Conservation (phyloP, 306 rosid species). For the Hippophae tibetana region DNA sequence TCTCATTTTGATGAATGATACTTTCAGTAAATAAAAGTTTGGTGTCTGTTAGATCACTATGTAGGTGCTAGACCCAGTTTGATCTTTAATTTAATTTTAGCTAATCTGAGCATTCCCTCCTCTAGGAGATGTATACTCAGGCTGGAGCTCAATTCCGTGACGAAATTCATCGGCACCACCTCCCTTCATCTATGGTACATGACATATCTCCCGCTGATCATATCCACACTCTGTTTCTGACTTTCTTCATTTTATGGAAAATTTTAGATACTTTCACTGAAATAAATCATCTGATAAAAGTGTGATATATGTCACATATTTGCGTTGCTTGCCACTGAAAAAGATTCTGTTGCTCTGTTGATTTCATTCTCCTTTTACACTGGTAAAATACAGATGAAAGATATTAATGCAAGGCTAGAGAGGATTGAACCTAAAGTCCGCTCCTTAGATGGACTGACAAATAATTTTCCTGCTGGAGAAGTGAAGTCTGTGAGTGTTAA, state of each 20-base stretch:
- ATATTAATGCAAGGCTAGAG: conserved; percentile 92
- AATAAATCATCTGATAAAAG: background rate
- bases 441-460: conserved; percentile 53
- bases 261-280: background rate
- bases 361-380: conserved; percentile 1
- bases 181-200: conserved; percentile 75
- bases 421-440: conserved; percentile 77
- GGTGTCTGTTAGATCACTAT: no score
- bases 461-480: conserved; percentile 63
- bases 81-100: background rate
- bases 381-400: conserved; percentile 59
- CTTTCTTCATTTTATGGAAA: conserved; percentile 12
- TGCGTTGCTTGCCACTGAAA: background rate
- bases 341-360: background rate
- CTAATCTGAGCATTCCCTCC: conserved; percentile 9
- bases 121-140: conserved; percentile 91
- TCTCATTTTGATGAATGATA: background rate
- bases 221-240: conserved; percentile 8
- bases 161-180: conserved; percentile 84
- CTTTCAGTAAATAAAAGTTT: no score
- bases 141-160: conserved; percentile 94
- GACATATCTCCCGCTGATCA: conserved; percentile 8
- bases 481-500: conserved; percentile 45
- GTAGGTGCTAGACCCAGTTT: no score
- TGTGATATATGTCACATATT: conserved; percentile 5